These are phyloP conservation scores for Fragilariopsis cylindrus DNA, from an alignment of 108 stramenopile genomes.

Conservation along the genomic window DNA sequence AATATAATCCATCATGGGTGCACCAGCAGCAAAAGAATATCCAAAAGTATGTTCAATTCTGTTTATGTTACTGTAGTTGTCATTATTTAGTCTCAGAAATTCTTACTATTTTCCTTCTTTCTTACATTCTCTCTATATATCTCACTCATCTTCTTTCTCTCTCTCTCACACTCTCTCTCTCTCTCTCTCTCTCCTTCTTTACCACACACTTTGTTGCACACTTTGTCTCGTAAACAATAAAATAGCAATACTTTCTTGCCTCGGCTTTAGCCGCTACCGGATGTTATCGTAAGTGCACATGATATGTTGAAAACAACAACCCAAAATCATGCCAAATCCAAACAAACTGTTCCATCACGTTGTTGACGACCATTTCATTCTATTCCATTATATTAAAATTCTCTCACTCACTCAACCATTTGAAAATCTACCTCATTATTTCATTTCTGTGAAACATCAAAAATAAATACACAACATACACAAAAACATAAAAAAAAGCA, in stretches of 20 bases:
- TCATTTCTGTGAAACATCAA: too few relatives aligned
- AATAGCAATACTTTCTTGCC: constrained; percentile 65
- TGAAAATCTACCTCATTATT: too few relatives aligned
- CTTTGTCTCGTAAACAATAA: not conserved
- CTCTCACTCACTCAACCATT: too few relatives aligned
- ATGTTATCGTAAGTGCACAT: constrained; percentile 51
- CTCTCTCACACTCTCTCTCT: not conserved
- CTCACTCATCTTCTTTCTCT: too few relatives aligned
- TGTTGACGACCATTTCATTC: not conserved
- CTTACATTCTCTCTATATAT: not conserved
- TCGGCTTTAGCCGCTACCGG: constrained; percentile 75
- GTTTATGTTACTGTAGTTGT: not conserved
- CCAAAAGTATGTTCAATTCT: constrained; percentile 24
- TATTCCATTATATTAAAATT: not conserved
- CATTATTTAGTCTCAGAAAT: not conserved
- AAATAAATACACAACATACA: not conserved
- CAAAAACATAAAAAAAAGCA: constrained; percentile 14
- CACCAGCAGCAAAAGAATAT: constrained; percentile 67
- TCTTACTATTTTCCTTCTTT: not conserved
- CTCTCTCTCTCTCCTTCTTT: not conserved
- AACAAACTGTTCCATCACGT: not conserved
- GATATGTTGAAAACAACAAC: not conserved
- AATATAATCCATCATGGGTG: constrained; percentile 30
- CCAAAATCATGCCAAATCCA: not conserved
- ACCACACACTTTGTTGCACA: too few relatives aligned